Conservation (phyloP, 306 rosid genomes). For the Herpetospermum pedunculosum region DNA sequence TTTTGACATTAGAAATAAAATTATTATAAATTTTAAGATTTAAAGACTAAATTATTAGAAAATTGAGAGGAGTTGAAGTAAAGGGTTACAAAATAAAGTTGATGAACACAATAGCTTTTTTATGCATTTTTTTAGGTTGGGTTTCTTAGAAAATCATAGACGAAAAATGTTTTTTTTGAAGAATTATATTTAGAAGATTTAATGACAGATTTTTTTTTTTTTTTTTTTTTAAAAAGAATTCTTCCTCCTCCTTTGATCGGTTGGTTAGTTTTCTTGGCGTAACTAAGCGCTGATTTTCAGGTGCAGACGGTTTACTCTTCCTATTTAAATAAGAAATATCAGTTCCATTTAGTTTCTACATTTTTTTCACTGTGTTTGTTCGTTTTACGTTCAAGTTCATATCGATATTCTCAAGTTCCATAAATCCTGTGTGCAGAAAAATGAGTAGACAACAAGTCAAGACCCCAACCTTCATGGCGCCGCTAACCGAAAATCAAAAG, state of each 20-base stretch:
- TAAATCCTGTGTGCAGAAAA: not conserved
- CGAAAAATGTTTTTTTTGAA: too few relatives aligned
- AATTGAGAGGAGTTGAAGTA: too few relatives aligned
- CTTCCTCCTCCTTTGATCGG: not conserved
- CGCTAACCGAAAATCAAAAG: constrained; percentile 57
- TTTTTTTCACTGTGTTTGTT: not conserved
- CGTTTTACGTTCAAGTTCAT: not conserved
- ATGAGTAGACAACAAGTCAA: not conserved
- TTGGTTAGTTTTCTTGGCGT: not conserved
- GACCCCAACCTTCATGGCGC: constrained; percentile 39
- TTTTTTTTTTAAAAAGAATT: too few relatives aligned
- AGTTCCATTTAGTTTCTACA: not conserved
- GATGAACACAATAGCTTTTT: too few relatives aligned
- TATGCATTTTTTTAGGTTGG: too few relatives aligned
- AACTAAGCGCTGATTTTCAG: not conserved
- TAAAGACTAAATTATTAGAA: too few relatives aligned
- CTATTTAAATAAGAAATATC: not conserved
- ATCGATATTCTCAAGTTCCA: not conserved
- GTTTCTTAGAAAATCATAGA: too few relatives aligned
- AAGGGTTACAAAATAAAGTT: too few relatives aligned
- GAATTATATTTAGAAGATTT: not conserved
- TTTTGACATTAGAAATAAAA: too few relatives aligned
- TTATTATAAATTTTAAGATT: too few relatives aligned
- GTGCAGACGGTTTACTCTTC: not conserved
- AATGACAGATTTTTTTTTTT: too few relatives aligned